Evolutionary conservation across 2,329 filamentous ascomycete species (phyloP).

Genomic region (Colletotrichum sp.): DNA sequence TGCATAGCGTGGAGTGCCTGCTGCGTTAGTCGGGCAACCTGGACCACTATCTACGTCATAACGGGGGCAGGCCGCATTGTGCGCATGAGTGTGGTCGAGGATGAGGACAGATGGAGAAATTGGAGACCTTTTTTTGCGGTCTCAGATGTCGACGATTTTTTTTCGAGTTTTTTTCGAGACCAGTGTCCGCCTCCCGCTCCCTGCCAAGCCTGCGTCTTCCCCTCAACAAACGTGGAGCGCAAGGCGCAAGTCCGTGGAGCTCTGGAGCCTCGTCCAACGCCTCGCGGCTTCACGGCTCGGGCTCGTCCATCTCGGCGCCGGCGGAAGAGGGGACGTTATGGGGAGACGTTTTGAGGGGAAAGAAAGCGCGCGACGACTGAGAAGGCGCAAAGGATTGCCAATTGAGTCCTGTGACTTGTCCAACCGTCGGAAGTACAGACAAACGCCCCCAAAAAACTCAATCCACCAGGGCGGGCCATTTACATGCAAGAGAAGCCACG

Average conservation of each 20-base stretch:
- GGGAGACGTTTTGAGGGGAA: background rate
- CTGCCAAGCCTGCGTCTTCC: background rate
- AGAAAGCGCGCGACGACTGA: background rate
- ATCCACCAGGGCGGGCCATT: background rate
- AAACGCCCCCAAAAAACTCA: background rate
- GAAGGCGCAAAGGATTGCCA: background rate
- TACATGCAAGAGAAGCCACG: conserved; percentile 14
- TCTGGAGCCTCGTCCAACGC: conserved; percentile 3
- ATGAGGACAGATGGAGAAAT: conserved; percentile 15
- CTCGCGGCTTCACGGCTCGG: background rate
- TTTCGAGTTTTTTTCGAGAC: background rate
- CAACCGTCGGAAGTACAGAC: background rate
- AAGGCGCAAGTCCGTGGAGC: conserved; percentile 1
- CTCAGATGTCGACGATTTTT: conserved; percentile 1
- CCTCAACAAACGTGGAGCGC: background rate
- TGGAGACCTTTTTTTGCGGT: conserved; percentile 1
- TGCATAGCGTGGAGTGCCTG: conserved; percentile 3
- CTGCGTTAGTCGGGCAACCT: conserved; percentile 10
- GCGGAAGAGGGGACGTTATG: background rate
- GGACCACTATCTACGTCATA: conserved; percentile 17
- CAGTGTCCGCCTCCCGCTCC: background rate
- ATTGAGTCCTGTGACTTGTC: background rate
- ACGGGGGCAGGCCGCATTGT: background rate
- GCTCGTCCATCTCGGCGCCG: background rate
- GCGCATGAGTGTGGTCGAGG: conserved; percentile 8